phyloP scores from a whole-genome alignment of 495 filamentous ascomycete genomes.

The Daldinia childiae region DNA sequence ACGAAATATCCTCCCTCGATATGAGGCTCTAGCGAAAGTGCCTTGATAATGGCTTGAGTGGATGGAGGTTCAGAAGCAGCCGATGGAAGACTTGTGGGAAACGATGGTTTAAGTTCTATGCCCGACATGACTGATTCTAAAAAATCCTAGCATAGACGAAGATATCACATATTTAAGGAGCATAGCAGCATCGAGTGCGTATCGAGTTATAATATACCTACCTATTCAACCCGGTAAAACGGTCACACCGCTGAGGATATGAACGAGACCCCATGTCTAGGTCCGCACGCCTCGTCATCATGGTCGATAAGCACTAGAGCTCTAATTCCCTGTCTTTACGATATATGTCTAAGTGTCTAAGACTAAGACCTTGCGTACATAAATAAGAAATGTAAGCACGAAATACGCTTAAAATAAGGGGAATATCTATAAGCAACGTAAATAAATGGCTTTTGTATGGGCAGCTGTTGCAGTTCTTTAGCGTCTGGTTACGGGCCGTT shows the following conservation, averaged over 20 bases:
- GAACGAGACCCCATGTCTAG: not conserved
- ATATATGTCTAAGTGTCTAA: not conserved
- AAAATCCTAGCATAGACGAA: not conserved
- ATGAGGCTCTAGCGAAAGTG: constrained; percentile 60
- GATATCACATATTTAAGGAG: not conserved
- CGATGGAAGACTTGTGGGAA: constrained; percentile 32
- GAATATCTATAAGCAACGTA: not conserved
- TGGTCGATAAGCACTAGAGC: not conserved
- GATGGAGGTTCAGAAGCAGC: constrained; percentile 47
- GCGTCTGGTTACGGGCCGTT: not conserved
- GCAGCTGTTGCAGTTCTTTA: not conserved
- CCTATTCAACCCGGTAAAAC: not conserved
- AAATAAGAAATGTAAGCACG: not conserved
- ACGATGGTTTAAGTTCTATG: constrained; percentile 36
- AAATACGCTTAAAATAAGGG: constrained; percentile 1
- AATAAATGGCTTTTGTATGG: not conserved
- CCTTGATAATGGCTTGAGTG: constrained; percentile 52
- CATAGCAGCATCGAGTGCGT: not conserved
- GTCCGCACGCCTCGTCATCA: not conserved
- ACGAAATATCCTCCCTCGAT: constrained; percentile 72
- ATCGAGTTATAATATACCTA: not conserved
- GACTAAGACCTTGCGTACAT: not conserved
- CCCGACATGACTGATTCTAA: not conserved
- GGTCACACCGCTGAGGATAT: not conserved
- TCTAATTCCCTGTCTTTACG: not conserved